A percentile compares a stretch with the other conserved stretches of the same genome.
Conservation (phyloP, 2,329 filamentous ascomycete species). For the Colletotrichum australisinense region DNA sequence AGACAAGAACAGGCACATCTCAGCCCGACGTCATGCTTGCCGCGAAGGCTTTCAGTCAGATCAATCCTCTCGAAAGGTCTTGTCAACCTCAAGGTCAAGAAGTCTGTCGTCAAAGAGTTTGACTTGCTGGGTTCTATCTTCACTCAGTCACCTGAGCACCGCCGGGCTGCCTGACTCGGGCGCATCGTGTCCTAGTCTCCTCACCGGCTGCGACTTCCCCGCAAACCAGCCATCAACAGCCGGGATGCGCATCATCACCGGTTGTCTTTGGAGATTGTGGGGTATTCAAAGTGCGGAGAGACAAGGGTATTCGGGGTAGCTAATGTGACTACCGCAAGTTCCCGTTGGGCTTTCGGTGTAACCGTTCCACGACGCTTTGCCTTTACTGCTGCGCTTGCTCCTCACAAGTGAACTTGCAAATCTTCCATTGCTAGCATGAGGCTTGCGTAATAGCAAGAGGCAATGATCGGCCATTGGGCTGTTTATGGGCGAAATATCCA, state of each 20-base stretch:
- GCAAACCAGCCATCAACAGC: slow-evolving; percentile 14
- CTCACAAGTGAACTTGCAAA: neutral
- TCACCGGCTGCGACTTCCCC: slow-evolving; percentile 29
- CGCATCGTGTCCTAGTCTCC: neutral
- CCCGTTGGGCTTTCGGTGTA: slow-evolving; percentile 13
- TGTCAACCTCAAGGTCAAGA: neutral
- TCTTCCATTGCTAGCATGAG: neutral
- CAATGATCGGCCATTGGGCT: slow-evolving; percentile 10
- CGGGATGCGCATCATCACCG: slow-evolving; percentile 19
- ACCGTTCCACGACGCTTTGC: slow-evolving; percentile 17
- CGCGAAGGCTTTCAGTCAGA: neutral
- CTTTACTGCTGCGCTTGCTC: slow-evolving; percentile 16
- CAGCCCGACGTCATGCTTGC: neutral
- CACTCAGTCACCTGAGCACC: neutral
- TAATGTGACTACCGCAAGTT: neutral
- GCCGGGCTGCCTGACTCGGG: neutral
- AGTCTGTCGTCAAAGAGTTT: neutral
- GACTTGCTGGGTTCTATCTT: neutral
- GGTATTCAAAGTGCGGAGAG: slow-evolving; percentile 30
- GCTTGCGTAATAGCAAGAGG: slow-evolving; percentile 5
- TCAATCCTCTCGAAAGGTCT: neutral
- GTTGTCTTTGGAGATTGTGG: slow-evolving; percentile 18
- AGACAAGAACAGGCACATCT: neutral
- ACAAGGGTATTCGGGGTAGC: slow-evolving; percentile 25
- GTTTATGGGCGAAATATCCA: neutral